Base-by-base conservation (phyloP, 2,329 filamentous ascomycete species). In the Chrysoporthe puriensis region DNA sequence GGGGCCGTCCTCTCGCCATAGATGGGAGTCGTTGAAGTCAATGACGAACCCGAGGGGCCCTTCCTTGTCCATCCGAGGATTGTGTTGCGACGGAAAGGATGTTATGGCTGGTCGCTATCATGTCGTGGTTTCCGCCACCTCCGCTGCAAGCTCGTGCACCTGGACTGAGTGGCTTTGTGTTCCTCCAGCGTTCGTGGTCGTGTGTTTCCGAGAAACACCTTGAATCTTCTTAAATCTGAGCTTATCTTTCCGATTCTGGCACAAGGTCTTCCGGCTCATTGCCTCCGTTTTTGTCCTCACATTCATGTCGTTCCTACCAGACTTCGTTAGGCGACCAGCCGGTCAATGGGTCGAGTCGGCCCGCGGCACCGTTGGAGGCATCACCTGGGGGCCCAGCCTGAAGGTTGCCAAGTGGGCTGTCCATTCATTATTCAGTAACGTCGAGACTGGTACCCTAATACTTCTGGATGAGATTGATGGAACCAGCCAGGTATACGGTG, bases 351-450 rank as follows among this genome's bases (percentile, higher is more conserved):
- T 78, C 34, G 80, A 83, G 67, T 69, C 80, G 36, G 70, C 83
- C 50, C 81, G 83, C 62, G 75, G 77, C 34, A 74, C 77, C 21
- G 72, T 86, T 32, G 81, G 83, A 54, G 77, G 79, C 65, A 72
- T 83, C 63, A 83, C 83, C 4, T 85, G 82, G 82, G 78, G 77
- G 0, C 84, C 83, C 1, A 82, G 78, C 11, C 70, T 85, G 48
- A 77, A 80, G 21, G 59, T 85, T 26, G 84, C 83, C 40, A 84
- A 81, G 73, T 76, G 80, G 1, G 77, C 80, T 6, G 78, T 86
- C 32, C 77, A 81, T 52, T 80, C 81, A 2, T 75, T 83, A 1
- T 77, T 86, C 42, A 79, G 79, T 3, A 79, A 78, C 54, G 84
- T 86, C 62, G 78, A 85, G 64, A 71, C 77, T 13, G 84, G 85